phyloP scores from a whole-genome alignment of 176 grass and related monocot species.

The Avena atlantica region DNA sequence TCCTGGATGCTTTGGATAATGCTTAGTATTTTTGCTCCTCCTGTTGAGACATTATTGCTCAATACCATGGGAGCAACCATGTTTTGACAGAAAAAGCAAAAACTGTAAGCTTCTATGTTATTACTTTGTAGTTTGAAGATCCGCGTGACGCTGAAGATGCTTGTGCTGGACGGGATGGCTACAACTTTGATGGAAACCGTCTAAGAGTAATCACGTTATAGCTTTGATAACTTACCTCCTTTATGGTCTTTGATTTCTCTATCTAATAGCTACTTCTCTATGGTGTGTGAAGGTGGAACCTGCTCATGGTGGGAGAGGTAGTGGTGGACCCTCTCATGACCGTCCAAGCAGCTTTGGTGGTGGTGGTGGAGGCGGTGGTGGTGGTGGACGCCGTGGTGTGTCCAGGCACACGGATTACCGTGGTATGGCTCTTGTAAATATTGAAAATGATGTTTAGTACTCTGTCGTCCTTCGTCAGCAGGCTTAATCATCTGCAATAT shows the following conservation, averaged over 20 bases:
- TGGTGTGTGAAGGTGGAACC: conserved; percentile 71
- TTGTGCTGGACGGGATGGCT: conserved; percentile 82
- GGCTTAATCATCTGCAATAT: conserved; percentile 5
- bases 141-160: conserved; percentile 92
- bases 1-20: neutral
- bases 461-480: neutral
- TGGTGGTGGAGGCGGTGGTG: conserved; percentile 47
- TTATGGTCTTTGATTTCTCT: neutral
- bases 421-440: conserved; percentile 52
- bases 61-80: neutral
- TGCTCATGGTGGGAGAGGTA: conserved; percentile 88
- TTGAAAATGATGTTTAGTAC: conserved; percentile 12
- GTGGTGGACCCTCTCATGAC: conserved; percentile 63
- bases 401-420: conserved; percentile 91
- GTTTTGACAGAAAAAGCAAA: neutral
- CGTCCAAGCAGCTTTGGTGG: conserved; percentile 62
- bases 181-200: conserved; percentile 89
- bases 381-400: conserved; percentile 67
- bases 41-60: neutral
- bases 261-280: neutral
- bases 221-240: neutral
- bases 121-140: conserved; percentile 86
- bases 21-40: neutral
- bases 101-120: neutral
- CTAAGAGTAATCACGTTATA: conserved; percentile 60